Evolutionary conservation across 116 monocot genomes (phyloP).

Genomic region (Dioscorea cayenensis): DNA sequence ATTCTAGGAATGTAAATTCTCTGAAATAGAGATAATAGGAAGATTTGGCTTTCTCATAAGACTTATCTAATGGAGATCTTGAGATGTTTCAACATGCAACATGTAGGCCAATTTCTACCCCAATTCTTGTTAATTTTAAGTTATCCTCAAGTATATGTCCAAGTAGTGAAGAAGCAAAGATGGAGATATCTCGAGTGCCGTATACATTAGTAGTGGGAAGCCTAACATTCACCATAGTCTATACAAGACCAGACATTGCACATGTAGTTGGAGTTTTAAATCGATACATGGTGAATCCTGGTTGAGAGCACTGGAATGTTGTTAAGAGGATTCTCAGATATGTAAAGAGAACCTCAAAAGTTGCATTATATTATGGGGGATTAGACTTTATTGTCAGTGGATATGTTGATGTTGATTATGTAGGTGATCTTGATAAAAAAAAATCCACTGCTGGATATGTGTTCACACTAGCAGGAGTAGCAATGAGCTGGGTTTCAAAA

Average conservation of each 20-base stretch:
- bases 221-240: neutral
- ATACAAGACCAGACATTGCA: neutral
- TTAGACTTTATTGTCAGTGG: too few species aligned
- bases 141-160: neutral
- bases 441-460: neutral
- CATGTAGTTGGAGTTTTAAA: too few species aligned
- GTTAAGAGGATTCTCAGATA: constrained; percentile 1
- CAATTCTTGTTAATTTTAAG: neutral
- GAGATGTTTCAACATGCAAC: too few species aligned
- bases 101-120: neutral
- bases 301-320: neutral
- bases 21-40: too few species aligned
- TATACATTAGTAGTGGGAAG: neutral
- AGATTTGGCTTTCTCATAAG: too few species aligned
- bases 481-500: too few species aligned
- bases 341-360: neutral
- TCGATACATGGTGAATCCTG: too few species aligned
- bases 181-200: neutral
- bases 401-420: neutral
- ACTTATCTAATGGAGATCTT: neutral
- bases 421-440: neutral
- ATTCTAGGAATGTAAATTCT: neutral
- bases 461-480: too few species aligned
- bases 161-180: neutral
- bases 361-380: too few species aligned